Evolutionary conservation across 371 early-diverging fungal species (phyloP).

Genomic region (Cokeromyces recurvatus): DNA sequence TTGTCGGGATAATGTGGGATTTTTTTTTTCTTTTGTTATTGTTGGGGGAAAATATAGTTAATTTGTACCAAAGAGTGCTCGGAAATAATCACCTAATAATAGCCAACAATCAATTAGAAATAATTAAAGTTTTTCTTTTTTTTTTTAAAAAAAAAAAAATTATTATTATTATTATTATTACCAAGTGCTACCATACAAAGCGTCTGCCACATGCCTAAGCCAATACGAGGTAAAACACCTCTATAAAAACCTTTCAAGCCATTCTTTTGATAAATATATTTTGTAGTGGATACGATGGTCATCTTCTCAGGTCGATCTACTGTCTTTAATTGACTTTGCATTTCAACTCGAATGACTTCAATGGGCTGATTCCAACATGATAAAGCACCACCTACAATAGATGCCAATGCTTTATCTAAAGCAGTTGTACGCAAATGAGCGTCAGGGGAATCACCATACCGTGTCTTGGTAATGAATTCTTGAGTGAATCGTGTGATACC

Average conservation of each 20-base stretch:
- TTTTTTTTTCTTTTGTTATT: too few species aligned
- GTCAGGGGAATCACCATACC: constrained; percentile 44
- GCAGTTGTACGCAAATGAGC: constrained; percentile 35
- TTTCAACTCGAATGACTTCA: constrained; percentile 96
- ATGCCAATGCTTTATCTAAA: constrained; percentile 69
- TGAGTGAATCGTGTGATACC: constrained; percentile 88
- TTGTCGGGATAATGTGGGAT: too few species aligned
- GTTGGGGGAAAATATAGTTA: too few species aligned
- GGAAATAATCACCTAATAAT: constrained; percentile 41
- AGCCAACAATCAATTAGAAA: neutral
- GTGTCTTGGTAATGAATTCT: constrained; percentile 56
- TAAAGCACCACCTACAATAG: constrained; percentile 84
- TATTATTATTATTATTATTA: too few species aligned
- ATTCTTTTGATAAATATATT: constrained; percentile 87
- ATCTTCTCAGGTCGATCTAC: constrained; percentile 84
- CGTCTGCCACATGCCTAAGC: constrained; percentile 92
- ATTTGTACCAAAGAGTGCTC: constrained; percentile 28
- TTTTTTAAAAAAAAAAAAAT: constrained; percentile 23
- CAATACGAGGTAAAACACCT: constrained; percentile 88
- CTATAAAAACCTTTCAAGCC: constrained; percentile 92
- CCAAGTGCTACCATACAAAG: constrained; percentile 94
- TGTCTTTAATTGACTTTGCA: constrained; percentile 89
- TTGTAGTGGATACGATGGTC: constrained; percentile 76
- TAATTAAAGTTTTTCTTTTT: neutral
- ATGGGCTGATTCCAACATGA: constrained; percentile 97